Base-by-base conservation (phyloP, 176 grass and related monocot genomes). In the Zizania latifolia region DNA sequence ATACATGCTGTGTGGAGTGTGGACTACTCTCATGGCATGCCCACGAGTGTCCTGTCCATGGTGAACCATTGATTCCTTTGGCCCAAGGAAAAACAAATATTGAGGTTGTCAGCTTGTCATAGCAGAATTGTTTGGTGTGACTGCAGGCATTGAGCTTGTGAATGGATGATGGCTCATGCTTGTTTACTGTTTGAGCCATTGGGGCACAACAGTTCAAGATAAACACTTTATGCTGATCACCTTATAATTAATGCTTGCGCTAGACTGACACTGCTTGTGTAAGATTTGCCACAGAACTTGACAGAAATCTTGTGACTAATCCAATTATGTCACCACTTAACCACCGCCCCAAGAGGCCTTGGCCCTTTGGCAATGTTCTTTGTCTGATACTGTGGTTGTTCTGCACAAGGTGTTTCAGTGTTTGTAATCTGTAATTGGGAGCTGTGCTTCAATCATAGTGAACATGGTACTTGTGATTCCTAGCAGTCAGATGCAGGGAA, bases 391-490 rank as follows among this genome's bases (percentile, higher is more conserved):
- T 63, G 48, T 53, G 48, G 19, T 79, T 81, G 82, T 50, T 57
- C 39, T 72, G 26, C 48, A 65, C 2, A 23, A 35, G 3, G 24
- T 46, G 62, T 50, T 10, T 74, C 26, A 2, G 24, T 46, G 62
- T 50, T 10, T 74, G 64, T 41, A 62, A 76, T 23, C 21, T 53
- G 39, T 39, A 68, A 79, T 81, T 8, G 78, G 82, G 36, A 92
- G 84, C 45, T 30, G 37, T 72, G 82, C 62, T 33, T 79, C 59
- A 92, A 92, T 89, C 79, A 89, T 92, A 74, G 71, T 71, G 62
- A 82, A 68, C 78, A 92, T 85, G 61, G 53, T 66, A 53, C 48
- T 53, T 35, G 27, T 75, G 72, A 77, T 83, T 83, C 71, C 38
- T 19, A 38, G 24, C 70, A 70, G 51, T 66, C 72, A 32, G 54